These are phyloP conservation scores for Colletotrichum sp. DNA, from an alignment of 2,329 filamentous ascomycete genomes.

Conservation along the genomic window DNA sequence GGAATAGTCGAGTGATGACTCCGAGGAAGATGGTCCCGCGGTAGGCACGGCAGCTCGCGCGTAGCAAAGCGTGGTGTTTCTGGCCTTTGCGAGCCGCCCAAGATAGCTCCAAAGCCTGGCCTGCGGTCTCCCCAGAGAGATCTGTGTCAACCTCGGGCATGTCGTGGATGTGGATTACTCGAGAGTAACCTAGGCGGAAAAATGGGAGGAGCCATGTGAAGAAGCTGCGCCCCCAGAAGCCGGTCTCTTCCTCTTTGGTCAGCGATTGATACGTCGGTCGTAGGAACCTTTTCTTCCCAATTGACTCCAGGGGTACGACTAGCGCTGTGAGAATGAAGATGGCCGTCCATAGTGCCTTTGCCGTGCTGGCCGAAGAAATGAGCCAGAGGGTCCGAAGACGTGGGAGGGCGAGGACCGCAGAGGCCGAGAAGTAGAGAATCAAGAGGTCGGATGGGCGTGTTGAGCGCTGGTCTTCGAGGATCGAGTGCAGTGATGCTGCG, in stretches of 20 bases:
- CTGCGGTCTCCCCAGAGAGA: not conserved
- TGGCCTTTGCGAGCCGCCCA: not conserved
- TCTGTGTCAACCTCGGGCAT: constrained; percentile 24
- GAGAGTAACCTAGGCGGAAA: constrained; percentile 22
- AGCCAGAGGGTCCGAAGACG: not conserved
- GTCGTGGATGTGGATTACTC: constrained; percentile 22
- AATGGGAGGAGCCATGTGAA: constrained; percentile 26
- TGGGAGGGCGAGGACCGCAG: not conserved
- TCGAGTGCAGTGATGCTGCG: not conserved
- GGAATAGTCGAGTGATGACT: constrained; percentile 1
- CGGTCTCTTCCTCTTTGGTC: constrained; percentile 22
- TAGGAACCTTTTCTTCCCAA: constrained; percentile 19
- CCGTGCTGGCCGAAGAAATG: not conserved
- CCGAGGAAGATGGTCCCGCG: not conserved
- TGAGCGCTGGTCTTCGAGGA: constrained; percentile 1
- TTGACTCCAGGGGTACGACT: constrained; percentile 22
- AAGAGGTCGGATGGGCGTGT: not conserved
- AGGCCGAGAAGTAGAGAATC: not conserved
- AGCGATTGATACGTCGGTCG: not conserved
- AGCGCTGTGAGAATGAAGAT: not conserved
- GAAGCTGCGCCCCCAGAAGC: constrained; percentile 23
- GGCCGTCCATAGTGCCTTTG: not conserved
- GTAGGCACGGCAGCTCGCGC: not conserved
- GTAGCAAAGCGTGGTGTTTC: not conserved
- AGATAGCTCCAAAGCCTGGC: not conserved